Evolutionary conservation across 2,329 filamentous ascomycete species (phyloP).

Genomic region (Tothia fuscella): DNA sequence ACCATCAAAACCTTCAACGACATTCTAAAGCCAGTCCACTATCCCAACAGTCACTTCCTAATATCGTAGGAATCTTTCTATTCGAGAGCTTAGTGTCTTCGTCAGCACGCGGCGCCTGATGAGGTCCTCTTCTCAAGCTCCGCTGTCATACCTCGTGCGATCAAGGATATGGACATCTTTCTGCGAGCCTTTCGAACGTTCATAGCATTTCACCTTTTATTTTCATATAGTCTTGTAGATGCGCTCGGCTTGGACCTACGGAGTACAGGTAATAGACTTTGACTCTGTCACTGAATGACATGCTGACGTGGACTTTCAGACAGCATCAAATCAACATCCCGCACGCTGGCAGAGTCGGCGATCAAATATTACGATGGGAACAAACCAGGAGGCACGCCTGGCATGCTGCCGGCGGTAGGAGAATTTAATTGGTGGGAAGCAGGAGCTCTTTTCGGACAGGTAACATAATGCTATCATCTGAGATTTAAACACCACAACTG

Average conservation of each 20-base stretch:
- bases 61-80: neutral
- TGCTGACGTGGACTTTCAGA: neutral
- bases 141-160: neutral
- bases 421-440: slow-evolving; percentile 11
- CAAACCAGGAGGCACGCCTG: slow-evolving; percentile 10
- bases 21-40: neutral
- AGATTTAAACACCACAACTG: neutral
- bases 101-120: neutral
- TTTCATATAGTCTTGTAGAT: neutral
- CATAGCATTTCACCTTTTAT: slow-evolving; percentile 2
- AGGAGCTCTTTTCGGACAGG: slow-evolving; percentile 8
- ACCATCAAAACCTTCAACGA: neutral
- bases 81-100: neutral
- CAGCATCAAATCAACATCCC: slow-evolving; percentile 4
- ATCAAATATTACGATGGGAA: slow-evolving; percentile 11
- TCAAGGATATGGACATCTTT: slow-evolving; percentile 3
- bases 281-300: neutral
- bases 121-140: neutral
- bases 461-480: neutral
- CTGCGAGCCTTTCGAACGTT: slow-evolving; percentile 6
- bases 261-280: neutral
- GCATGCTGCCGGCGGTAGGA: slow-evolving; percentile 4
- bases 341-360: slow-evolving; percentile 6
- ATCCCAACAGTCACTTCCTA: neutral
- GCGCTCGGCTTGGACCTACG: slow-evolving; percentile 1